A percentile compares a stretch with the other conserved stretches of the same genome.
Evolutionary conservation across 148 eudicot genomes (phyloP).

Genomic region (Chenopodium suecicum): DNA sequence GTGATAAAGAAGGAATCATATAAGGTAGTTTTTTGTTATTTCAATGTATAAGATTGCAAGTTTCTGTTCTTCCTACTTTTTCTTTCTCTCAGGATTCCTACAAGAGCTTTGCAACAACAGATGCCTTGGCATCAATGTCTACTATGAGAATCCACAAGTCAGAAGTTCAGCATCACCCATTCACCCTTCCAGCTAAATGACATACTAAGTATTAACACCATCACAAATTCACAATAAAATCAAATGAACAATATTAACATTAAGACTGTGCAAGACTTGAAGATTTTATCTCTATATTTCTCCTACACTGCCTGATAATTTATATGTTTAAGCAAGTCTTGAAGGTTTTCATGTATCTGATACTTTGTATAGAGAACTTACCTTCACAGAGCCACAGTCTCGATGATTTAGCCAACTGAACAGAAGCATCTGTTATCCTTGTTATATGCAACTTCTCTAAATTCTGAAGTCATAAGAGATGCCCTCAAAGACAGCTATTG

Average conservation of each 20-base stretch:
- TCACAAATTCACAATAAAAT: not conserved
- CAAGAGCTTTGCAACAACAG: not conserved
- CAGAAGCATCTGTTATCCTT: not conserved
- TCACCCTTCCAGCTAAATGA: not conserved
- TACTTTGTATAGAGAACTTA: not conserved
- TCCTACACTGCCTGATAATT: not conserved
- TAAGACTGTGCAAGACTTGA: not conserved
- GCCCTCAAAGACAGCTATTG: slow-evolving; percentile 1
- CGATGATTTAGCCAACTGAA: slow-evolving; percentile 3
- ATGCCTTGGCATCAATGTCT: not conserved
- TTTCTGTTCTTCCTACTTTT: not conserved
- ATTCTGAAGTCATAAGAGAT: not conserved
- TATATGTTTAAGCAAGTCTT: not conserved
- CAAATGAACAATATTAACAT: not conserved
- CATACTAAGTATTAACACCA: not conserved
- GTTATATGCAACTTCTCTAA: not conserved
- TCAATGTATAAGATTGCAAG: too few species aligned
- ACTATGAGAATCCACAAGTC: not conserved
- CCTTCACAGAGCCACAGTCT: slow-evolving; percentile 5
- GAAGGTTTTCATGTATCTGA: not conserved
- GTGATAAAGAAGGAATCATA: not conserved
- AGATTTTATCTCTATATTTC: not conserved
- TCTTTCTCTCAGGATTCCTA: not conserved
- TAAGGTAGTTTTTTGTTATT: not conserved
- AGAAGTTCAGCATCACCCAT: not conserved